These are phyloP conservation scores for Xylaria sp. DNA, from an alignment of 2,329 filamentous ascomycete species.

Conservation along the genomic window DNA sequence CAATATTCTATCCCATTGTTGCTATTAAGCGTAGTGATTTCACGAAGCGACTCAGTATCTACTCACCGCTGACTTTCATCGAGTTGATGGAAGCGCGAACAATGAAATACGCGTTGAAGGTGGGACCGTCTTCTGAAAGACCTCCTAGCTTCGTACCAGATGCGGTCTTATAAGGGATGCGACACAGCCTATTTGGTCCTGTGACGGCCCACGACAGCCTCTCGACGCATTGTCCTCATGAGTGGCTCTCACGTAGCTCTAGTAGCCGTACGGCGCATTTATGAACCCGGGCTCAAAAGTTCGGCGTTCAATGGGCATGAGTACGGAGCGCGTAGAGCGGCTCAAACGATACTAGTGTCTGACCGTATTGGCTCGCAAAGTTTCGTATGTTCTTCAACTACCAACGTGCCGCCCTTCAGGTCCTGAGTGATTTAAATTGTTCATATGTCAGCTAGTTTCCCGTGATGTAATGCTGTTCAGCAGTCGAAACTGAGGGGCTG, in stretches of 20 bases:
- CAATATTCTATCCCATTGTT: conserved; percentile 9
- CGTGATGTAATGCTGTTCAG: conserved; percentile 6
- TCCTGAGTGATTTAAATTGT: conserved; percentile 33
- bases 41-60: conserved; percentile 20
- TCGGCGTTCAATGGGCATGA: conserved; percentile 12
- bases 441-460: conserved; percentile 34
- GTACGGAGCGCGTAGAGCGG: conserved; percentile 13
- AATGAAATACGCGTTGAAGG: not conserved
- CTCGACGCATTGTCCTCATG: conserved; percentile 16
- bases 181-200: conserved; percentile 4
- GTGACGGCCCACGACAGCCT: not conserved
- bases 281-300: not conserved
- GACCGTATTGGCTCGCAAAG: conserved; percentile 16
- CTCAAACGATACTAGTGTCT: conserved; percentile 9
- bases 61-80: conserved; percentile 15
- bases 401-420: conserved; percentile 31
- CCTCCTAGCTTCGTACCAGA: conserved; percentile 4
- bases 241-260: conserved; percentile 19
- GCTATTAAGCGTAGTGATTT: conserved; percentile 13
- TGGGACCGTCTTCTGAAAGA: conserved; percentile 13
- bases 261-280: conserved; percentile 13
- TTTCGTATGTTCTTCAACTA: conserved; percentile 28
- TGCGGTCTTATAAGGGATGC: conserved; percentile 20
- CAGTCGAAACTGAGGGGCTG: conserved; percentile 15
- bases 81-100: conserved; percentile 8